A percentile compares a stretch with the other conserved stretches of the same genome.
These are phyloP conservation scores for Acorus calamus DNA, from an alignment of 106 monocot genomes.

Conservation along the genomic window DNA sequence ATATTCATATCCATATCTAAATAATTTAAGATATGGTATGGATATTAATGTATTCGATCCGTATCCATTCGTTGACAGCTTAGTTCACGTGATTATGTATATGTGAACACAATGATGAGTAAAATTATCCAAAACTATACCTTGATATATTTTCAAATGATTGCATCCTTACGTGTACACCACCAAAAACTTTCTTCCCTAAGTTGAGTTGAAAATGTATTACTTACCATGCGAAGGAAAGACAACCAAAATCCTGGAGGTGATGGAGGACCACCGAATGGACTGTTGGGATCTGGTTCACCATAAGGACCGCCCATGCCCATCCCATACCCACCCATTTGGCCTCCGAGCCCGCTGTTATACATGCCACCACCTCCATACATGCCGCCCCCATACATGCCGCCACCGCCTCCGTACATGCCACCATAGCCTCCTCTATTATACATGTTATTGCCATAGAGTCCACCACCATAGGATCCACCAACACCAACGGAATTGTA, in stretches of 20 bases:
- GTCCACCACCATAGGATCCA: conserved; percentile 42
- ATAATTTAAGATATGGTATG: too few relatives aligned
- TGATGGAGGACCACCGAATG: conserved; percentile 46
- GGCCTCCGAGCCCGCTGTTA: conserved; percentile 41
- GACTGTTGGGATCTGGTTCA: conserved; percentile 76
- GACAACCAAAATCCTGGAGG: conserved; percentile 96
- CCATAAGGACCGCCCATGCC: conserved; percentile 58
- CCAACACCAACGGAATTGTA: conserved; percentile 35
- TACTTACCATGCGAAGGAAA: conserved; percentile 75
- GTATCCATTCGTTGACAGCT: too few relatives aligned
- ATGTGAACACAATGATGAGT: too few relatives aligned
- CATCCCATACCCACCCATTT: conserved; percentile 45
- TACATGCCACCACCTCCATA: conserved; percentile 38
- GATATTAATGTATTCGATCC: too few relatives aligned
- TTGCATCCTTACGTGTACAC: too few relatives aligned
- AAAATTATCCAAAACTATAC: too few relatives aligned
- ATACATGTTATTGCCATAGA: conserved; percentile 62
- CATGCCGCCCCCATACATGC: conserved; percentile 15
- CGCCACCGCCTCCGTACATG: conserved; percentile 23
- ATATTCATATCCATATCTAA: too few relatives aligned
- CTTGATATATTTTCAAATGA: too few relatives aligned
- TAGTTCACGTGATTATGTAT: too few relatives aligned
- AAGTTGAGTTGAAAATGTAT: neutral
- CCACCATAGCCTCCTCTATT: conserved; percentile 28
- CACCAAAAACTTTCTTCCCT: too few relatives aligned